These are phyloP conservation scores for Myxozyma neglecta DNA, from an alignment of 805 yeast species.

Conservation along the genomic window DNA sequence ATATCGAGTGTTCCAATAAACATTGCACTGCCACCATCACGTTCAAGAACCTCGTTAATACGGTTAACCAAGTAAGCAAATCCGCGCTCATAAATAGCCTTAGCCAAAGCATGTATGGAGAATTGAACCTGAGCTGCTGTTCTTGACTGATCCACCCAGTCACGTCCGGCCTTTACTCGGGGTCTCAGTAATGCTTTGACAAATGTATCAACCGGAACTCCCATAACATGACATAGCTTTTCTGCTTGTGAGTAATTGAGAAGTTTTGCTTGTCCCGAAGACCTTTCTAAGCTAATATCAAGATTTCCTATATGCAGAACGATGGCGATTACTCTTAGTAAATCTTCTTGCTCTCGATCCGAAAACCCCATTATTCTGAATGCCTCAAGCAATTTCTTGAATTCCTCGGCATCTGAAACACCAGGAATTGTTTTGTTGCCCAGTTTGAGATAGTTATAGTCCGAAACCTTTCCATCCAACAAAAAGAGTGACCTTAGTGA, in stretches of 20 bases:
- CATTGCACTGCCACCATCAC: slow-evolving; percentile 42
- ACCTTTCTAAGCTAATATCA: slow-evolving; percentile 60
- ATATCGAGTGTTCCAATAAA: slow-evolving; percentile 91
- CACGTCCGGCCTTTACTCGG: slow-evolving; percentile 87
- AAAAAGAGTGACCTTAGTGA: slow-evolving; percentile 40
- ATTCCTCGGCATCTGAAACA: slow-evolving; percentile 74
- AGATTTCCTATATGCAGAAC: slow-evolving; percentile 86
- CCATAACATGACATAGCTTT: slow-evolving; percentile 60
- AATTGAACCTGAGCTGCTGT: slow-evolving; percentile 76
- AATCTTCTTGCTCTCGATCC: slow-evolving; percentile 52
- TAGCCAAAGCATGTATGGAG: slow-evolving; percentile 83
- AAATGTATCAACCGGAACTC: slow-evolving; percentile 57
- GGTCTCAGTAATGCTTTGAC: slow-evolving; percentile 68
- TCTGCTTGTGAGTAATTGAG: slow-evolving; percentile 54
- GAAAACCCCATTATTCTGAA: slow-evolving; percentile 72
- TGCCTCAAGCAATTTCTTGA: slow-evolving; percentile 60
- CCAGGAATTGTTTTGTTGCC: slow-evolving; percentile 62
- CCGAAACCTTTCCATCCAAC: slow-evolving; percentile 47
- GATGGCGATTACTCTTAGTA: slow-evolving; percentile 68
- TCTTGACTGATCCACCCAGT: slow-evolving; percentile 75
- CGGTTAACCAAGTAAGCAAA: slow-evolving; percentile 74
- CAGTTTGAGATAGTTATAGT: slow-evolving; percentile 59
- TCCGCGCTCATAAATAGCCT: slow-evolving; percentile 78
- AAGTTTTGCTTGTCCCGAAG: slow-evolving; percentile 66
- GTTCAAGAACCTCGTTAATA: slow-evolving; percentile 68